Evolutionary conservation across 2,329 filamentous ascomycete species (phyloP).

Genomic region (Cercospora sp.): DNA sequence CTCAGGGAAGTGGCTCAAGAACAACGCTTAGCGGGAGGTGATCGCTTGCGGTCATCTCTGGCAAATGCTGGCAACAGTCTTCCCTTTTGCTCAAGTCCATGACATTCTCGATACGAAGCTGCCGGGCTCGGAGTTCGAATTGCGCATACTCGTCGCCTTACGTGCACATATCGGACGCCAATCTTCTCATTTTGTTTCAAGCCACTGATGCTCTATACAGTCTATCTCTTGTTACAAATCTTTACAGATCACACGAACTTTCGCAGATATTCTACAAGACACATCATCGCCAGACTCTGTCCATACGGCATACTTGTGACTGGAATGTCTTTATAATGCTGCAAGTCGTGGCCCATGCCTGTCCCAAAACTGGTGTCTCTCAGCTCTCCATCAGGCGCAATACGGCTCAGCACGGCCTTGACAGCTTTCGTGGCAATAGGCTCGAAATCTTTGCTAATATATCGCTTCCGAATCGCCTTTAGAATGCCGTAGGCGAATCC

Average conservation of each 20-base stretch:
- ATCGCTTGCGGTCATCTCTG: background rate
- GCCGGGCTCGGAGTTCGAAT: background rate
- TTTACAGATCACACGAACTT: slow-evolving; percentile 53
- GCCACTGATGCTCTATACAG: background rate
- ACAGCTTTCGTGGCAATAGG: slow-evolving; percentile 65
- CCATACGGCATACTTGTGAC: slow-evolving; percentile 82
- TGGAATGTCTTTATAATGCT: slow-evolving; percentile 76
- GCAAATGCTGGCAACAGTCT: slow-evolving; percentile 8
- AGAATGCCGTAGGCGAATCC: slow-evolving; percentile 80
- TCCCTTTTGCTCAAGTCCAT: background rate
- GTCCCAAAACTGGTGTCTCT: slow-evolving; percentile 76
- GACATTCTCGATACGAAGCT: background rate
- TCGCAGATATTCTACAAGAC: slow-evolving; percentile 70
- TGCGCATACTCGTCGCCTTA: background rate
- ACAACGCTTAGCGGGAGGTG: background rate
- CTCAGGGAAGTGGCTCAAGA: slow-evolving; percentile 7
- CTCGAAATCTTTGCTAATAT: slow-evolving; percentile 64
- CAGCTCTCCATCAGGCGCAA: slow-evolving; percentile 68
- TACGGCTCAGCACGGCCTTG: slow-evolving; percentile 64
- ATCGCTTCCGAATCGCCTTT: slow-evolving; percentile 69
- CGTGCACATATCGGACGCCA: background rate
- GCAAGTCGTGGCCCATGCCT: slow-evolving; percentile 69
- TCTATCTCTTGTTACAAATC: background rate
- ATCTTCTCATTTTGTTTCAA: background rate
- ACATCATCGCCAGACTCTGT: slow-evolving; percentile 83